Evolutionary conservation across 768 basidiomycete species (phyloP).

Genomic region (Lactifluus subvellereus): DNA sequence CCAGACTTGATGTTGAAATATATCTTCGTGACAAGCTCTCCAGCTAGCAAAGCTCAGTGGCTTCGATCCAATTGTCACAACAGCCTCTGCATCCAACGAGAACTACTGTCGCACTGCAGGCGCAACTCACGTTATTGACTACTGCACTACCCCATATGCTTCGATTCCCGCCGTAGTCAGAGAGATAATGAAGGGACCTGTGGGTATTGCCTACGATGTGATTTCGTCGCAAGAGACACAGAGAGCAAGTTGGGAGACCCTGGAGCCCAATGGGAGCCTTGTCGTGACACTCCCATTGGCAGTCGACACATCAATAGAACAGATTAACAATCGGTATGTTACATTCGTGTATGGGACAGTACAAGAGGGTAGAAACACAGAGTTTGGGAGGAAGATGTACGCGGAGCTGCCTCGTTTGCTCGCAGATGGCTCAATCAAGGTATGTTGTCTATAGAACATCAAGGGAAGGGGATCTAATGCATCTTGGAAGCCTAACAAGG

Average conservation of each 20-base stretch:
- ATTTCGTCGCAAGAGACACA: constrained; percentile 20
- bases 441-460: neutral
- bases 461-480: neutral
- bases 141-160: constrained; percentile 10
- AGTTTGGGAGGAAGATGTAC: constrained; percentile 12
- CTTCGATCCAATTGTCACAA: constrained; percentile 24
- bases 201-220: constrained; percentile 19
- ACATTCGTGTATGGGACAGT: neutral
- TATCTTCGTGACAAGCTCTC: neutral
- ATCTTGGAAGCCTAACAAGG: constrained; percentile 25
- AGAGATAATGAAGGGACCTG: constrained; percentile 18
- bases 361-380: neutral
- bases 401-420: constrained; percentile 7
- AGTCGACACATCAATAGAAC: neutral
- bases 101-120: constrained; percentile 15
- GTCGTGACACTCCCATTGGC: neutral
- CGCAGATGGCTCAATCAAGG: constrained; percentile 17
- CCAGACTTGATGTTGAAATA: neutral
- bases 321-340: neutral
- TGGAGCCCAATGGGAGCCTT: constrained; percentile 19
- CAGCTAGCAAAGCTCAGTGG: constrained; percentile 24
- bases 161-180: constrained; percentile 12
- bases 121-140: constrained; percentile 25
- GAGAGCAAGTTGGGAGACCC: constrained; percentile 17
- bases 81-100: constrained; percentile 16